A percentile compares a stretch with the other conserved stretches of the same genome.
Evolutionary conservation across 2,329 filamentous ascomycete genomes (phyloP).

Genomic region (Colletotrichum abscissum): DNA sequence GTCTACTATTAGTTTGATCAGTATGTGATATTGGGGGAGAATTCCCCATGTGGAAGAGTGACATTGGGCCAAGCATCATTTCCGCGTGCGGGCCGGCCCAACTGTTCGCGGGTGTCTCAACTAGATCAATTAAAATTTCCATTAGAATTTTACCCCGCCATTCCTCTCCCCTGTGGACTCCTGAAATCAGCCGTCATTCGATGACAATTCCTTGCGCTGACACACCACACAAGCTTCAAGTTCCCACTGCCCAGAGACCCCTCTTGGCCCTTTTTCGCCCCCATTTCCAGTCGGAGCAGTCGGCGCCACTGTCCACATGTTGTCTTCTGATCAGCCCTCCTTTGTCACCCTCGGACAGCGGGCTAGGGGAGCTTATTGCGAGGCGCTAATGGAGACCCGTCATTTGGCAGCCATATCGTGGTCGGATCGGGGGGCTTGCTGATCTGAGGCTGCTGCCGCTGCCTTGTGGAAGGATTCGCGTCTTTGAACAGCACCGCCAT

Average conservation of each 20-base stretch:
- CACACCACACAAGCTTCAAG: constrained; percentile 12
- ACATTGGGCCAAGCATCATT: constrained; percentile 21
- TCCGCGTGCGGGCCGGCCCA: constrained; percentile 29
- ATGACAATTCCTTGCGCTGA: constrained; percentile 30
- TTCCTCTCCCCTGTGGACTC: constrained; percentile 17
- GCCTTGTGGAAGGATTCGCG: constrained; percentile 11
- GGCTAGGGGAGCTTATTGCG: constrained; percentile 17
- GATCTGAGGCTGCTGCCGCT: background rate
- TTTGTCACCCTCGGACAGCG: constrained; percentile 7
- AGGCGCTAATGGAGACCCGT: constrained; percentile 26
- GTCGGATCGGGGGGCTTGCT: background rate
- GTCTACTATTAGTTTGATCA: background rate
- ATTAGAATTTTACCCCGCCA: constrained; percentile 31
- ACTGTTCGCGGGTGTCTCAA: constrained; percentile 25
- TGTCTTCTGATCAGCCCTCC: constrained; percentile 9
- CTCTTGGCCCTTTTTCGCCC: background rate
- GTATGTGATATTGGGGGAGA: background rate
- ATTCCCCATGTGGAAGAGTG: background rate
- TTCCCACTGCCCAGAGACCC: background rate
- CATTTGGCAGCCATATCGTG: background rate
- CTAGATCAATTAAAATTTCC: constrained; percentile 30
- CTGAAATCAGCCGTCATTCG: constrained; percentile 15
- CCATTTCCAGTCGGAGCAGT: background rate
- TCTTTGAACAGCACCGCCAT: constrained; percentile 29
- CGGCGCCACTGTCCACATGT: constrained; percentile 2